A percentile compares a stretch with the other conserved stretches of the same genome.
Evolutionary conservation across 306 rosid genomes (phyloP).

Genomic region (Carpinus viminea): DNA sequence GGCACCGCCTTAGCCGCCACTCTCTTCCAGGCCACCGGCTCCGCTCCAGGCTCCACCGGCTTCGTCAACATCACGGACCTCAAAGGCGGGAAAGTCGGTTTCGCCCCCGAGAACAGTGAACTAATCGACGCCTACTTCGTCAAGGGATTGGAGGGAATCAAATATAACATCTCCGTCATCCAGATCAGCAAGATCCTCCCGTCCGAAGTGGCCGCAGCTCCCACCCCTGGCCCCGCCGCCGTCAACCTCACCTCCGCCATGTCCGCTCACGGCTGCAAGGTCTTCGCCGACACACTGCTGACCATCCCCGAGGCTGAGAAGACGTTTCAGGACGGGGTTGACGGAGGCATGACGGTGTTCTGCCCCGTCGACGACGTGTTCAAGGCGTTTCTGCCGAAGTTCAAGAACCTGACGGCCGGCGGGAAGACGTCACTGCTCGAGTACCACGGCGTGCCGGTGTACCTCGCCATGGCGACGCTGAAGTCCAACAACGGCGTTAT

Average conservation of each 20-base stretch:
- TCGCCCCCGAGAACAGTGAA: conserved; percentile 63
- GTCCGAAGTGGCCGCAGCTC: conserved; percentile 67
- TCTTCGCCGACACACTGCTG: conserved; percentile 59
- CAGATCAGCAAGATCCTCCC: conserved; percentile 73
- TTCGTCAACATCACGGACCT: conserved; percentile 88
- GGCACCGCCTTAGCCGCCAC: conserved; percentile 90
- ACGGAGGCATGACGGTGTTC: conserved; percentile 70
- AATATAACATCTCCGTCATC: conserved; percentile 76
- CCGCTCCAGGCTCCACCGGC: conserved; percentile 78
- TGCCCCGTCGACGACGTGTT: conserved; percentile 75
- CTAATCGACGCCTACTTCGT: conserved; percentile 52
- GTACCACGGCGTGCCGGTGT: conserved; percentile 71
- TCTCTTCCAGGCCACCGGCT: conserved; percentile 80
- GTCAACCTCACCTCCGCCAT: conserved; percentile 58
- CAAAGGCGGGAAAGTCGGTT: conserved; percentile 79
- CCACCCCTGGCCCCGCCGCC: conserved; percentile 60
- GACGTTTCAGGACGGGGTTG: conserved; percentile 44
- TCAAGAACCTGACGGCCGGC: conserved; percentile 58
- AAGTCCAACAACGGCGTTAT: conserved; percentile 63
- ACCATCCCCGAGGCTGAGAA: conserved; percentile 35
- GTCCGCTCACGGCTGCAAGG: conserved; percentile 76
- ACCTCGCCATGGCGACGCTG: conserved; percentile 50
- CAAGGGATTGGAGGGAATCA: conserved; percentile 69
- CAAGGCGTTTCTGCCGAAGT: conserved; percentile 60
- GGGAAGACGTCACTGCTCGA: conserved; percentile 60